Percentiles rank a stretch among this genome's conserved stretches.
Evolutionary conservation across 352 stramenopile species (phyloP).

Genomic region (Pythium plurisporium): DNA sequence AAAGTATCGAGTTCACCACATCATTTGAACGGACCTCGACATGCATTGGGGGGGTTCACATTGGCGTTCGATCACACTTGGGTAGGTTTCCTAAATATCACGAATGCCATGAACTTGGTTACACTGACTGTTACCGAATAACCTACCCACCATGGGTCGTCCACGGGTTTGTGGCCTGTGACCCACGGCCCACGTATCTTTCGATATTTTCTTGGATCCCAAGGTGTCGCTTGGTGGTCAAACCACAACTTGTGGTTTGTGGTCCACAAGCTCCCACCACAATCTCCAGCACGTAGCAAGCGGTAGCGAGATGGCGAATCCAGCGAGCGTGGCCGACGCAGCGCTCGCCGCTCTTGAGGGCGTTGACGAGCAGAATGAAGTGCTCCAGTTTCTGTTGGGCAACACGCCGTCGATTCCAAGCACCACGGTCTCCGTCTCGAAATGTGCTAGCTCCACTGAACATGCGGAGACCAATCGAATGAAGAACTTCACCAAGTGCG

Average conservation of each 20-base stretch:
- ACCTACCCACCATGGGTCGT: too few species aligned
- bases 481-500: background rate
- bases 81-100: too few species aligned
- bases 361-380: constrained; percentile 9
- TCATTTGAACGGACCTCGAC: too few species aligned
- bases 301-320: background rate
- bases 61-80: too few species aligned
- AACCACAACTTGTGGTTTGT: background rate
- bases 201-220: constrained; percentile 14
- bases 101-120: too few species aligned
- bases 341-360: background rate
- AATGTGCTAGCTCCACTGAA: too few species aligned
- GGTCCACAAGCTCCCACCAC: background rate
- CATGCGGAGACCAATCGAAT: background rate
- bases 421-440: too few species aligned
- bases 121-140: too few species aligned
- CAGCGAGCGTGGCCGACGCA: background rate
- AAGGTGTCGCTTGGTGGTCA: constrained; percentile 12
- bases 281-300: background rate
- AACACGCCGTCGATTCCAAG: constrained; percentile 10
- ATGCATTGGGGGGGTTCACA: too few species aligned
- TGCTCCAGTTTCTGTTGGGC: constrained; percentile 29
- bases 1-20: too few species aligned
- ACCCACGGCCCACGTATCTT: constrained; percentile 17
- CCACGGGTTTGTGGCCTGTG: too few species aligned